Evolutionary conservation across 805 yeast species (phyloP), one percentile per base, ranked within the genome.

Genomic region (Candida corydali): DNA sequence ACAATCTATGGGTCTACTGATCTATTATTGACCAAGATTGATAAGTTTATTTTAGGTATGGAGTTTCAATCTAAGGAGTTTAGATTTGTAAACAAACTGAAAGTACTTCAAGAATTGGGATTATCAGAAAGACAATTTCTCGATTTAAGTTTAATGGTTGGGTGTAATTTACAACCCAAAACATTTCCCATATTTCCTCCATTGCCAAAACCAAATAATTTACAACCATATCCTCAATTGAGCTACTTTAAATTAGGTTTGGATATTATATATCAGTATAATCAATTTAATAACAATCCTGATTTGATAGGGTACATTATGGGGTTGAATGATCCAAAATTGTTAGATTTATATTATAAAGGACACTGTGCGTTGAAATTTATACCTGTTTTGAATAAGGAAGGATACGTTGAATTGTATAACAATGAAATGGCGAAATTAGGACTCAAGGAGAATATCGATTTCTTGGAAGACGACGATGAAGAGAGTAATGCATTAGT

Each of bases 1-100:
- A 79, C 83, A 4, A 77, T 89, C 25, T 85, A 79, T 58, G 96
- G 95, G 1, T 81, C 96, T 6, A 81, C 88, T 1, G 98, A 93
- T 49, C 70, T 80, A 26, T 62, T 89, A 29, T 63, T 91, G 54
- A 72, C 75, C 17, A 57, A 64, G 12, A 70, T 83, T 18, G 93
- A 86, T 39, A 82, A 76, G 45, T 78, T 88, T 40, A 81, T 91
- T 38, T 58, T 80, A 34, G 76, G 82, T 14, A 72, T 88, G 69
- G 94, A 85, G 42, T 73, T 79, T 43, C 76, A 71, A 37, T 66
- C 71, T 24, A 74, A 73, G 44, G 84, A 76, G 43, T 84, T 87
- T 53, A 71, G 82, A 48, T 84, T 71, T 52, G 65, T 88, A 29
- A 85, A 80, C 44, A 78, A 73, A 46, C 41, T 56, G 9, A 67